Evolutionary conservation across 1,284 basidiomycete genomes (phyloP).

Genomic region (Moesziomyces sp.): DNA sequence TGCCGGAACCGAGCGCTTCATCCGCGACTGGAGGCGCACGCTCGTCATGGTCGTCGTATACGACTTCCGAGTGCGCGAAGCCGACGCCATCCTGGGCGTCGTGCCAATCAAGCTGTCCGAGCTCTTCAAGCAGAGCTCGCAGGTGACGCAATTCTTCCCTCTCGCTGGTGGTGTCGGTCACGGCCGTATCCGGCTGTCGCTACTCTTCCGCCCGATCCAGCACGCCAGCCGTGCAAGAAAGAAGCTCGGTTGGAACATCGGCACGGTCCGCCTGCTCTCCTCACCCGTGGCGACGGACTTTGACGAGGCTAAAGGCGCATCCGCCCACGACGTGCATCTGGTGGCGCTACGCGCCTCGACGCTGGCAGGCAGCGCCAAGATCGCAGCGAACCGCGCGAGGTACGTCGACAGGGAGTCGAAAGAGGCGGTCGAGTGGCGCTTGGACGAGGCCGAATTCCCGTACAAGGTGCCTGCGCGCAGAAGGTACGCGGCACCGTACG

Average conservation of each 20-base stretch:
- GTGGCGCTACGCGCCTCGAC: constrained; percentile 33
- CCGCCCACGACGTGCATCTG: constrained; percentile 19
- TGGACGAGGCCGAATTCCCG: constrained; percentile 23
- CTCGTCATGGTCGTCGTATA: constrained; percentile 69
- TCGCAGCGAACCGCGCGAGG: constrained; percentile 13
- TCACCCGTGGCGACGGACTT: constrained; percentile 41
- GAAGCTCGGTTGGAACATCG: constrained; percentile 48
- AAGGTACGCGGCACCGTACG: constrained; percentile 42
- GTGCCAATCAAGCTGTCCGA: constrained; percentile 52
- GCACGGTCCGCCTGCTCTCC: constrained; percentile 37
- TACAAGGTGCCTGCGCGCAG: constrained; percentile 46
- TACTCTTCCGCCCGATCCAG: constrained; percentile 47
- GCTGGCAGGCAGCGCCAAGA: constrained; percentile 29
- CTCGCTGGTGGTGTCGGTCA: constrained; percentile 47
- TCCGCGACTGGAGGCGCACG: constrained; percentile 70
- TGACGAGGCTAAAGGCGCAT: constrained; percentile 21
- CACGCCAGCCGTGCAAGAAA: constrained; percentile 18
- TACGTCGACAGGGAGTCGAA: constrained; percentile 14
- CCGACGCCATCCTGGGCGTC: constrained; percentile 50
- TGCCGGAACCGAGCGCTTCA: constrained; percentile 70
- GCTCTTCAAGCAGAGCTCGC: constrained; percentile 40
- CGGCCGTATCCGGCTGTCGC: constrained; percentile 39
- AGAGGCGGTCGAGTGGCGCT: constrained; percentile 30
- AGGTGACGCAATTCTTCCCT: constrained; percentile 56
- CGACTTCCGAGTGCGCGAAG: constrained; percentile 60